Percentiles rank a stretch among this genome's conserved stretches.
Conservation (phyloP, 208 protist species). For the Blechomonas ayalai region DNA sequence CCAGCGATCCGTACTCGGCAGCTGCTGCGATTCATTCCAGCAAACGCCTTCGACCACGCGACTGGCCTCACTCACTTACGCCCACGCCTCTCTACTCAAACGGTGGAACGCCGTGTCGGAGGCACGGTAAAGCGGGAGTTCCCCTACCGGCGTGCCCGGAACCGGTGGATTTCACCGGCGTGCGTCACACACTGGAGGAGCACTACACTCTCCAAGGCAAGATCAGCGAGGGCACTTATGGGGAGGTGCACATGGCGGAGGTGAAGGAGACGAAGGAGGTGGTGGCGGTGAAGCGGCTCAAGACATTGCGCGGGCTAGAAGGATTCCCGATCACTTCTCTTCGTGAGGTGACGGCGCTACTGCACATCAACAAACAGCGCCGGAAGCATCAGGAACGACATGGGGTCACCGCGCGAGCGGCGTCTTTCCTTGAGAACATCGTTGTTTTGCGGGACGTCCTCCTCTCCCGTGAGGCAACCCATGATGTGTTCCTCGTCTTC, state of each 20-base stretch:
- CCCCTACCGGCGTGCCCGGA: constrained; percentile 45
- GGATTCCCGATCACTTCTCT: constrained; percentile 85
- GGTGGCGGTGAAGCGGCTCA: constrained; percentile 84
- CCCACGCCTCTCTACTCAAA: constrained; percentile 34
- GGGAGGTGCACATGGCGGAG: constrained; percentile 89
- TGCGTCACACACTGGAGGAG: constrained; percentile 38
- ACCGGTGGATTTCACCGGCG: constrained; percentile 28
- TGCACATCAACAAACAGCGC: constrained; percentile 61
- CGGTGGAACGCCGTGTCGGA: constrained; percentile 15
- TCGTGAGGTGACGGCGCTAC: constrained; percentile 77
- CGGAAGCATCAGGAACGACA: no score
- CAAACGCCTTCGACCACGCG: not conserved
- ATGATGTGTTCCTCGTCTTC: constrained; percentile 80
- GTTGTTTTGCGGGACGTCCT: constrained; percentile 71
- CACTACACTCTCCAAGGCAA: constrained; percentile 72
- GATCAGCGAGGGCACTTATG: constrained; percentile 96
- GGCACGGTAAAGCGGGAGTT: constrained; percentile 41
- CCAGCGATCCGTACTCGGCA: no score
- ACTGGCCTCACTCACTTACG: constrained; percentile 15
- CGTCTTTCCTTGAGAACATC: constrained; percentile 17
- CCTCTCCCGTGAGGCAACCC: constrained; percentile 33
- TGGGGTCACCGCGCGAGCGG: no score
- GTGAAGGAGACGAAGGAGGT: constrained; percentile 31
- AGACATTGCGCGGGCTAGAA: constrained; percentile 68
- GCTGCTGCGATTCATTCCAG: no score